Base-by-base conservation (phyloP, 495 filamentous ascomycete genomes). In the Penicillium lividum region DNA sequence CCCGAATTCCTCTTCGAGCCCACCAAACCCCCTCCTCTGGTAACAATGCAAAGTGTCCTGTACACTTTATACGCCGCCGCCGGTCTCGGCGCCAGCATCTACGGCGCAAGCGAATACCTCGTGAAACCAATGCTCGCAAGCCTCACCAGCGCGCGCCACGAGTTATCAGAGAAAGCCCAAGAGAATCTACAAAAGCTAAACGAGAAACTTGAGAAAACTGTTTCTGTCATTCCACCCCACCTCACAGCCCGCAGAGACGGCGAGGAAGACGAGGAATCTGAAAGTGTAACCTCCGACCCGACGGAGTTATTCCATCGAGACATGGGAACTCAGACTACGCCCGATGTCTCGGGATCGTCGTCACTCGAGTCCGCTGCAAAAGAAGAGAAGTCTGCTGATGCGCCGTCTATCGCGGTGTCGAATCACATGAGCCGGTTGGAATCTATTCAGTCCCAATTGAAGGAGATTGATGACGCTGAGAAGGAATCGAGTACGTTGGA, bases 291-390 rank as follows among this genome's bases (percentile, higher is more conserved):
- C 49, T 85, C 81, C 3, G 87, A 89, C 66, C 90, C 91, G 0
- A 89, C 90, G 3, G 91, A 95, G 68, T 84, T 97, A 58, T 98
- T 93, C 79, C 91, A 96, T 73, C 84, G 92, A 11, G 93, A 97
- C 62, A 80, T 91, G 44, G 91, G 87, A 27, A 91, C 92, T 1
- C 94, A 98, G 67, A 97, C 93, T 0, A 89, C 86, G 0, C 84
- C 84, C 0, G 64, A 71, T 4, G 66, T 75, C 0, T 77, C 81
- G 9, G 28, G 27, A 1, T 22, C 68, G 3, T 33, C 60, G n/a
- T 40, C 54, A 7, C 28, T 46, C 0, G 36, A 44, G 18, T 16
- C 36, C 1, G 28, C 47, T 28, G 13, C 38, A 7, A 46, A 56
- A 27, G 50, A 61, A 9, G 58, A 65, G 31, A 52, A 13, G 40